These are phyloP conservation scores for Fusarium newnesense DNA, from an alignment of 2,329 filamentous ascomycete species.

Conservation along the genomic window DNA sequence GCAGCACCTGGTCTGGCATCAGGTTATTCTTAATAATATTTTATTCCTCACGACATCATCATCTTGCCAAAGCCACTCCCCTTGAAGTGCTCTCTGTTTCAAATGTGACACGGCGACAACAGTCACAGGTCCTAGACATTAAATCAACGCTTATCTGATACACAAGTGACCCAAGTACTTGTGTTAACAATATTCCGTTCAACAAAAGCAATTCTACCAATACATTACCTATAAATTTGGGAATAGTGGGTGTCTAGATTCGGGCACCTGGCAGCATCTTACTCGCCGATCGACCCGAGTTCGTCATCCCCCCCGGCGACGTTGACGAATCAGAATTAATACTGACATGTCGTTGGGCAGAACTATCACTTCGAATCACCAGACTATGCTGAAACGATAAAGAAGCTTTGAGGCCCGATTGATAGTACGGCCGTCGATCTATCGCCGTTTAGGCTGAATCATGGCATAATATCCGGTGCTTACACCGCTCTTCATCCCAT, in stretches of 20 bases:
- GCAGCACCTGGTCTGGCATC: too few relatives aligned
- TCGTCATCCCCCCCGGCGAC: too few relatives aligned
- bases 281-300: background rate
- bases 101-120: background rate
- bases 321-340: background rate
- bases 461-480: background rate
- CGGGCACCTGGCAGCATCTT: accelerated
- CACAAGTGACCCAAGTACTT: accelerated
- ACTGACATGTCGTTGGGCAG: background rate
- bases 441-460: background rate
- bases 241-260: background rate
- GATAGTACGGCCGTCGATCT: background rate
- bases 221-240: too few relatives aligned
- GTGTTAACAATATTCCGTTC: accelerated
- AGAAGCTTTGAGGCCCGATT: background rate
- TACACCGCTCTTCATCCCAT: background rate
- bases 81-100: accelerated
- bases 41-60: accelerated
- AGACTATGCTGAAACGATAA: background rate
- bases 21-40: background rate
- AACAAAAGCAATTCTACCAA: accelerated
- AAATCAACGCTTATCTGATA: too few relatives aligned
- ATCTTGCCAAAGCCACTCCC: accelerated
- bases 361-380: background rate
- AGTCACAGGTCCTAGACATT: background rate